A percentile compares a stretch with the other conserved stretches of the same genome.
Conservation (phyloP, 306 rosid species). For the Prunus mume region DNA sequence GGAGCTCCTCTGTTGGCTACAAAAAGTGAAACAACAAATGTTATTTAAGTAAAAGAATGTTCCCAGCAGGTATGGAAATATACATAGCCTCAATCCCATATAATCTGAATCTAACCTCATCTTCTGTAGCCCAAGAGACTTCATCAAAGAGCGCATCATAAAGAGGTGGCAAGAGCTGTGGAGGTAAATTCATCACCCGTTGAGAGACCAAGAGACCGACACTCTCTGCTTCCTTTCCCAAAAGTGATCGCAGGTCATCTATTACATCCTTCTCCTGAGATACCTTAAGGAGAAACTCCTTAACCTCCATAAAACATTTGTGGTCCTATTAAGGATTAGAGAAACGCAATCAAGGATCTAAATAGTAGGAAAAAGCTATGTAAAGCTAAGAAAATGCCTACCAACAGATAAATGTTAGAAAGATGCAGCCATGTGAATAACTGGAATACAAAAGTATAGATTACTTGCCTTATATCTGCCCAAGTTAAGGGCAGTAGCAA, state of each 20-base stretch:
- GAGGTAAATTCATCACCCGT: constrained; percentile 74
- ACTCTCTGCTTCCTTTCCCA: constrained; percentile 49
- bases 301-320: constrained; percentile 53
- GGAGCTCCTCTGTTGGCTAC: constrained; percentile 79
- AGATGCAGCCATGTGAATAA: not conserved
- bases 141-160: constrained; percentile 84
- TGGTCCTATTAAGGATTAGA: constrained; percentile 44
- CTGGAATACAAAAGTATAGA: not conserved
- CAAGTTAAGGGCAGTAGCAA: constrained; percentile 70
- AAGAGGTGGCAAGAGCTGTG: constrained; percentile 80
- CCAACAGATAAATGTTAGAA: not conserved
- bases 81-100: constrained; percentile 19
- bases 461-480: constrained; percentile 63
- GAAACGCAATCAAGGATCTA: not conserved
- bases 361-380: too few species aligned
- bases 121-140: constrained; percentile 87
- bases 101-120: constrained; percentile 67
- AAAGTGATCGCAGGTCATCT: constrained; percentile 47
- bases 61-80: constrained; percentile 3
- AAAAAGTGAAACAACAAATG: constrained; percentile 19
- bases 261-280: constrained; percentile 40
- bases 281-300: constrained; percentile 52
- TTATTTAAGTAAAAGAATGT: too few species aligned
- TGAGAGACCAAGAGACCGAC: constrained; percentile 80
- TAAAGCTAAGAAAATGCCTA: not conserved